These are phyloP conservation scores for Phytopythium boreale DNA, from an alignment of 352 stramenopile species.

Conservation along the genomic window DNA sequence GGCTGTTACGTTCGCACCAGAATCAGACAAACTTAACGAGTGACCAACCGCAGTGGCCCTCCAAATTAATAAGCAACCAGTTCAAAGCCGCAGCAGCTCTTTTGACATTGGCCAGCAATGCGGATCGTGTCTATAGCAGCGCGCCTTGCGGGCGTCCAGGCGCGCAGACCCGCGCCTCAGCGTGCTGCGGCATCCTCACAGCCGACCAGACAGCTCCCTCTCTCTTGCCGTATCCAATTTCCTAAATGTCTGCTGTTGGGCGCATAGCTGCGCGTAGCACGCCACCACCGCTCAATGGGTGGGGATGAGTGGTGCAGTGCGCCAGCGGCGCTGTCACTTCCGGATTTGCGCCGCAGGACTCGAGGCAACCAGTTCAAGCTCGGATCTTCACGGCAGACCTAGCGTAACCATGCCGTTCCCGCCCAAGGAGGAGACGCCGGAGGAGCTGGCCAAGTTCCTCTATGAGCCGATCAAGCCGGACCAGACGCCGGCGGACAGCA, in stretches of 20 bases:
- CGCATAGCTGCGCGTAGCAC: conserved; percentile 3
- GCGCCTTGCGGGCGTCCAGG: too few relatives aligned
- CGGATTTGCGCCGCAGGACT: not conserved
- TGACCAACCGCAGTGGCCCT: too few relatives aligned
- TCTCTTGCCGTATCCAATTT: not conserved
- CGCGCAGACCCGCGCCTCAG: not conserved
- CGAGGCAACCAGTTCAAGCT: not conserved
- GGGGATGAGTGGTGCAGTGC: not conserved
- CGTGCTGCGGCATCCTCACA: not conserved
- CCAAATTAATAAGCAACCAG: too few relatives aligned
- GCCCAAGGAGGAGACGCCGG: conserved; percentile 2
- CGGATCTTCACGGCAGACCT: not conserved
- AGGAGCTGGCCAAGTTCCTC: not conserved
- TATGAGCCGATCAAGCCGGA: conserved; percentile 24
- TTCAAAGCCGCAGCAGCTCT: too few relatives aligned
- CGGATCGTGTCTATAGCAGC: too few relatives aligned
- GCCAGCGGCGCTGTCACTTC: not conserved
- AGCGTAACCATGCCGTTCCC: not conserved
- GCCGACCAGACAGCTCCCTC: not conserved
- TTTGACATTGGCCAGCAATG: too few relatives aligned
- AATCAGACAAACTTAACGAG: too few relatives aligned
- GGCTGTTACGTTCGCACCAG: too few relatives aligned
- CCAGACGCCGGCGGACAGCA: conserved; percentile 47
- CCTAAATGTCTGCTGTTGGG: not conserved
- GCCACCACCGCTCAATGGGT: too few relatives aligned